Evolutionary conservation across 2,329 filamentous ascomycete genomes (phyloP), one percentile per base, ranked within the genome.

Genomic region (Colletotrichum sp.): DNA sequence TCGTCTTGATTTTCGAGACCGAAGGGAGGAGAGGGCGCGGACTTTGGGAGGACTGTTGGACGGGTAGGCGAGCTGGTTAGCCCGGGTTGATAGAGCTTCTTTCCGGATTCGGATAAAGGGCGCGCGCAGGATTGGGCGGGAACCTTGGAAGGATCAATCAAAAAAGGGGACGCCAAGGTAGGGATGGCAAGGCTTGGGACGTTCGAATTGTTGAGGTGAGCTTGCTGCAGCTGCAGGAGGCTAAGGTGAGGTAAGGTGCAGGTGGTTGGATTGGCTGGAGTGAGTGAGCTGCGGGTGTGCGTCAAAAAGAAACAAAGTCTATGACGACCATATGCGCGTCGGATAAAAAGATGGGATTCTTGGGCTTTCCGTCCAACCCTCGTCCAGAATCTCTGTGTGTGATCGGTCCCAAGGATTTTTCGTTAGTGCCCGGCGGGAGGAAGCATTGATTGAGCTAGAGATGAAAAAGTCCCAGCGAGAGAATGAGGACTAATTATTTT

Each of bases 281-380:
- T 27, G 16, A 39, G 25, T 25, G 25, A 19, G 22, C 30, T 34
- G 19, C 61, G 27, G 16, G 29, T 32, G 61, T 34, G 25, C 57
- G 29, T 32, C 19, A 9, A 62, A 34, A 62, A 32, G 19, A 64
- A 39, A 29, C 19, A 36, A 64, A 76, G 73, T 76, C 73, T 76
- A 76, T 76, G 73, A 76, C 73, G 73, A 73, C 73, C 69, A 76
- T 59, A 76, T 76, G 73, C 44, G 73, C 64, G 12, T 65, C 22
- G 13, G 4, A 64, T 55, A 39, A 39, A 49, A 62, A 32, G 62
- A 76, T 76, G 70, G 69, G 73, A 65, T 73, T 76, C 44, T 44
- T 52, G 59, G 32, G 57, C 59, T 49, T 29, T 68, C 64, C 27
- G 59, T 57, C 73, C 65, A 69, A 34, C 32, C 64, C 44, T 59